These are phyloP conservation scores for Phytophthora tentaculata DNA, from an alignment of 352 stramenopile species.

Conservation along the genomic window DNA sequence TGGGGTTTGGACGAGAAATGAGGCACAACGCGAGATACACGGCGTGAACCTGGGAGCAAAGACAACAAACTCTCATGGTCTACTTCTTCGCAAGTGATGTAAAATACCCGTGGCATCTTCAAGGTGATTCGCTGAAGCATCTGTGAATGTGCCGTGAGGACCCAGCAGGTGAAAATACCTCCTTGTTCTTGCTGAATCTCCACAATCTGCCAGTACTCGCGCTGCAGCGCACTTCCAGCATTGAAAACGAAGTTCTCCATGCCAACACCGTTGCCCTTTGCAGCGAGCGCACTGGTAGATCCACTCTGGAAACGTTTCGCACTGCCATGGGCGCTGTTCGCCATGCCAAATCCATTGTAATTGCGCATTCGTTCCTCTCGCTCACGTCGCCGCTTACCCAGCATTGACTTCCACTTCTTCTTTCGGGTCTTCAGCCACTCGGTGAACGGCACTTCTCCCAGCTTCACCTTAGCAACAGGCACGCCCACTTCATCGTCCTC, in stretches of 20 bases:
- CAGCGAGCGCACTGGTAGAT: slow-evolving; percentile 19
- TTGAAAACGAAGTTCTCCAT: slow-evolving; percentile 88
- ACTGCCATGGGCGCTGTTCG: slow-evolving; percentile 30
- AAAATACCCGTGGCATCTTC: slow-evolving; percentile 75
- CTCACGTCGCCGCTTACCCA: slow-evolving; percentile 63
- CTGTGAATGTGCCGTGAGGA: slow-evolving; percentile 90
- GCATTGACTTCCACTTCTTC: slow-evolving; percentile 70
- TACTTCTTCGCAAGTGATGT: slow-evolving; percentile 68
- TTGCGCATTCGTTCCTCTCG: slow-evolving; percentile 56
- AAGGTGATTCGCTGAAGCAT: slow-evolving; percentile 77
- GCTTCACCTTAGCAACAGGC: slow-evolving; percentile 43
- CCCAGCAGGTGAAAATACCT: slow-evolving; percentile 95
- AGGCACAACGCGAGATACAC: slow-evolving; percentile 61
- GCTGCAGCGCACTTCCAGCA: slow-evolving; percentile 56
- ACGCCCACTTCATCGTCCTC: slow-evolving; percentile 30
- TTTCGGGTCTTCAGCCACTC: slow-evolving; percentile 78
- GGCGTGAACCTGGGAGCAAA: slow-evolving; percentile 50
- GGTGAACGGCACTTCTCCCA: slow-evolving; percentile 63
- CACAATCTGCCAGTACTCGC: slow-evolving; percentile 83
- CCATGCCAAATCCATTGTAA: slow-evolving; percentile 42
- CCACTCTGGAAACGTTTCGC: slow-evolving; percentile 48
- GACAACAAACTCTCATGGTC: slow-evolving; percentile 85
- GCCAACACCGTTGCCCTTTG: slow-evolving; percentile 51
- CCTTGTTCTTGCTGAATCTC: slow-evolving; percentile 79
- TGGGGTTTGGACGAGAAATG: slow-evolving; percentile 63